Conservation (phyloP, 768 basidiomycete species). For the Mycena capillaripes region DNA sequence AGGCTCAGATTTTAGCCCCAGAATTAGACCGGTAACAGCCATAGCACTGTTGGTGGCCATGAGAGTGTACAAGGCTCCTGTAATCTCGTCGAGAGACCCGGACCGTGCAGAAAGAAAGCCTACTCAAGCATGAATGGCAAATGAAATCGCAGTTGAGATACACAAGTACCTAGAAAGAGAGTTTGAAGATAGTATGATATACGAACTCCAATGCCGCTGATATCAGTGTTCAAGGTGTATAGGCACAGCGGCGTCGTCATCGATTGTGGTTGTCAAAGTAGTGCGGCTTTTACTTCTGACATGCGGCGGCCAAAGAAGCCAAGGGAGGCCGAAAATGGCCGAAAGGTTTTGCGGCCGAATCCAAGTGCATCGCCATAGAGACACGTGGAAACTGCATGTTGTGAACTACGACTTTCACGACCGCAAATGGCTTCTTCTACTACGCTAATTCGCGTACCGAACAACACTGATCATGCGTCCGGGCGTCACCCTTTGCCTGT, state of each 20-base stretch:
- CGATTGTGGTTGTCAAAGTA: no score
- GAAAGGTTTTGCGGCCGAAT: no score
- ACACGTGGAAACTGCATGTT: no score
- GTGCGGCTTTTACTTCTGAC: no score
- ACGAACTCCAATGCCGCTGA: not conserved
- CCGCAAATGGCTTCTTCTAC: no score
- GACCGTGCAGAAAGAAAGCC: not conserved
- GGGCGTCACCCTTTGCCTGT: no score
- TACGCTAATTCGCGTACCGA: no score
- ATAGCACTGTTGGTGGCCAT: not conserved
- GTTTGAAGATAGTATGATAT: not conserved
- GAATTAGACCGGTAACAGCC: not conserved
- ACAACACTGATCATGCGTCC: no score
- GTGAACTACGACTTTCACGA: no score
- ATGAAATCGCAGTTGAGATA: not conserved
- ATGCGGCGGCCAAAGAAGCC: no score
- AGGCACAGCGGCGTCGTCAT: not conserved
- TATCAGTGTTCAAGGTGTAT: not conserved
- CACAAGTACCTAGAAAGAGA: not conserved
- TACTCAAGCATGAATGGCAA: not conserved
- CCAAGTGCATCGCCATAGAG: no score
- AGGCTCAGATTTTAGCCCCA: not conserved
- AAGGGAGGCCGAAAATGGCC: no score
- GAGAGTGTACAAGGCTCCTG: not conserved
- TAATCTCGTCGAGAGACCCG: not conserved